These are phyloP conservation scores for Tympanopsis confertula DNA, from an alignment of 2,329 filamentous ascomycete species.

Conservation along the genomic window DNA sequence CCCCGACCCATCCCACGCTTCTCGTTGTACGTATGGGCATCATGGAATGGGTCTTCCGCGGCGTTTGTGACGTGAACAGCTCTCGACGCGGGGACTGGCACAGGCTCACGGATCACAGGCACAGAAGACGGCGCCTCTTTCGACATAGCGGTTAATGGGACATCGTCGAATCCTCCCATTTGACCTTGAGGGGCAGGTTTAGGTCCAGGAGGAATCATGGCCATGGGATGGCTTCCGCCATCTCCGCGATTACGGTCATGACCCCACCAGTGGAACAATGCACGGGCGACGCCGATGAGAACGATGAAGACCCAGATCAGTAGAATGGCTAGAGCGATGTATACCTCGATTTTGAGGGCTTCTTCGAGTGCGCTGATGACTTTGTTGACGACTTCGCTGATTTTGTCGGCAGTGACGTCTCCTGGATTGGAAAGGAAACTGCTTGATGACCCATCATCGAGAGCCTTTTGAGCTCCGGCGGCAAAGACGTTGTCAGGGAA, in stretches of 20 bases:
- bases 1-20: too few relatives aligned
- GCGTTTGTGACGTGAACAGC: too few relatives aligned
- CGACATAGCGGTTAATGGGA: neutral
- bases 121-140: too few relatives aligned
- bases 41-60: too few relatives aligned
- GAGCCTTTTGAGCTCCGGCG: conserved; percentile 34
- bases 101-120: too few relatives aligned
- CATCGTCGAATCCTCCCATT: neutral
- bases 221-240: conserved; percentile 30
- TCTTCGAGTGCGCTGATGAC: conserved; percentile 58
- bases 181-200: too few relatives aligned
- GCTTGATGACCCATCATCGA: conserved; percentile 45
- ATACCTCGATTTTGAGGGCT: conserved; percentile 62
- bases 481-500: conserved; percentile 77
- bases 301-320: conserved; percentile 69
- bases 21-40: too few relatives aligned
- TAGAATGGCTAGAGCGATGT: conserved; percentile 67
- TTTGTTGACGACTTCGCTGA: conserved; percentile 62
- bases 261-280: conserved; percentile 32
- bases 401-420: conserved; percentile 65
- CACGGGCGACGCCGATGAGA: conserved; percentile 61
- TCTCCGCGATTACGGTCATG: conserved; percentile 50
- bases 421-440: conserved; percentile 71
- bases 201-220: conserved; percentile 8
- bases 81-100: too few relatives aligned